Conservation (phyloP, 169 alveolate genomes). For the Eimeria maxima region DNA sequence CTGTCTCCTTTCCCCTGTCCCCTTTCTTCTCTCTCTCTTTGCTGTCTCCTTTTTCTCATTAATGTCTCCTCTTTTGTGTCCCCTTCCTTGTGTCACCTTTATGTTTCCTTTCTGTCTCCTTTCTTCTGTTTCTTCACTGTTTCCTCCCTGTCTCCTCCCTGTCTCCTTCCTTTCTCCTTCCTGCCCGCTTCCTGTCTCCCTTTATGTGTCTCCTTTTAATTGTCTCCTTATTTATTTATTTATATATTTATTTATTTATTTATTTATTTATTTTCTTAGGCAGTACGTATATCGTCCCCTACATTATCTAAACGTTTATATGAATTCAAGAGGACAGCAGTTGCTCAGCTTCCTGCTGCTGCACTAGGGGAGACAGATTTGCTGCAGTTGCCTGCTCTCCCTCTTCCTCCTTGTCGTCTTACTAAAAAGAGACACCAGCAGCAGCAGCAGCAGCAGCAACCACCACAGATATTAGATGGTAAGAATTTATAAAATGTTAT, state of each 20-base stretch:
- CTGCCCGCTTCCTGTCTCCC: neutral
- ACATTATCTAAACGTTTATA: constrained; percentile 76
- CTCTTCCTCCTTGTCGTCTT: constrained; percentile 84
- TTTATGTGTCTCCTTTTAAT: neutral
- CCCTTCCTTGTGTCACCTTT: neutral
- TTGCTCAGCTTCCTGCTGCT: constrained; percentile 81
- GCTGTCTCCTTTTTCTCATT: neutral
- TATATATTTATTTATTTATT: neutral
- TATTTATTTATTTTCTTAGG: neutral
- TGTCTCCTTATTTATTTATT: neutral
- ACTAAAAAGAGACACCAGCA: constrained; percentile 66
- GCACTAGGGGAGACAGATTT: constrained; percentile 83
- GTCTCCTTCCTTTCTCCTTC: neutral
- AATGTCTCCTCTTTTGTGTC: neutral
- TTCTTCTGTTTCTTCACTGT: neutral
- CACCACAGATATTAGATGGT: constrained; percentile 16
- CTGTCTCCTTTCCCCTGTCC: no score
- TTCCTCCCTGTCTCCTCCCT: neutral
- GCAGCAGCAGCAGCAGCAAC: constrained; percentile 60
- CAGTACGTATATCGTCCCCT: constrained; percentile 77
- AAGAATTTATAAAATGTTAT: neutral
- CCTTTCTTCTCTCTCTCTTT: neutral
- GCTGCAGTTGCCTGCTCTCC: constrained; percentile 74
- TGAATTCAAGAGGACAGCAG: constrained; percentile 82
- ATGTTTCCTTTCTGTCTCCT: neutral